Percentiles rank a stretch among this genome's conserved stretches.
Conservation (phyloP, 805 yeast species). For the Metschnikowia orientalis region DNA sequence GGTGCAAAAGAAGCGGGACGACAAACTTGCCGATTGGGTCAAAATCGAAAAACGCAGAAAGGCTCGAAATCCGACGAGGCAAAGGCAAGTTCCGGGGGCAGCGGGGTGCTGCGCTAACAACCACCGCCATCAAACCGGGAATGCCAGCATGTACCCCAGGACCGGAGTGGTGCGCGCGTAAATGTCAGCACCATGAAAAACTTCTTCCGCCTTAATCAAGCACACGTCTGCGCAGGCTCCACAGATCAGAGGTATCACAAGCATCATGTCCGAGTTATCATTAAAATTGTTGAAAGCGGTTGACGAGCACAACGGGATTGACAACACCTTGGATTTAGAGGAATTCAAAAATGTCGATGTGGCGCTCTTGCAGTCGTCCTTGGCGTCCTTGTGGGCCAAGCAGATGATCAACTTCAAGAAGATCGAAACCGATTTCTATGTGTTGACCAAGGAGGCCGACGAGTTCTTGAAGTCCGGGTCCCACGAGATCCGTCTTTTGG, state of each 20-base stretch:
- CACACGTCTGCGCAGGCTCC: constrained; percentile 1
- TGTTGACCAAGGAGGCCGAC: constrained; percentile 74
- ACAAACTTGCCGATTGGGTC: too few relatives aligned
- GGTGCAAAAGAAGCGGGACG: too few relatives aligned
- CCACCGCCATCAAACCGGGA: too few relatives aligned
- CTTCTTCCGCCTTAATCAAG: constrained; percentile 10
- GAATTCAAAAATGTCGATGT: constrained; percentile 63
- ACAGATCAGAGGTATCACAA: constrained; percentile 1
- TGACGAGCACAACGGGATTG: constrained; percentile 52
- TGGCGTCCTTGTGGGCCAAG: constrained; percentile 81
- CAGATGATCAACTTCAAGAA: constrained; percentile 71
- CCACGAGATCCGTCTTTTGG: constrained; percentile 78
- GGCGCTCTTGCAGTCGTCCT: constrained; percentile 69
- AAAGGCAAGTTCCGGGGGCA: too few relatives aligned
- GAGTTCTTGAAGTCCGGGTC: constrained; percentile 79
- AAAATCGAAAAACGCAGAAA: too few relatives aligned
- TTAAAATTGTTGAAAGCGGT: constrained; percentile 59
- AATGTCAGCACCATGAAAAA: constrained; percentile 13
- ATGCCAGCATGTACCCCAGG: too few relatives aligned
- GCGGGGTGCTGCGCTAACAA: too few relatives aligned
- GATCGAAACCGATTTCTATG: constrained; percentile 72
- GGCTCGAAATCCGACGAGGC: too few relatives aligned
- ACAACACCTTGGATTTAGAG: constrained; percentile 56
- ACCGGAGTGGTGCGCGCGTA: constrained; percentile 9
- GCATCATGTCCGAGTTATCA: constrained; percentile 64